Conservation (phyloP, 768 basidiomycete species). For the Auricularia heimuer region DNA sequence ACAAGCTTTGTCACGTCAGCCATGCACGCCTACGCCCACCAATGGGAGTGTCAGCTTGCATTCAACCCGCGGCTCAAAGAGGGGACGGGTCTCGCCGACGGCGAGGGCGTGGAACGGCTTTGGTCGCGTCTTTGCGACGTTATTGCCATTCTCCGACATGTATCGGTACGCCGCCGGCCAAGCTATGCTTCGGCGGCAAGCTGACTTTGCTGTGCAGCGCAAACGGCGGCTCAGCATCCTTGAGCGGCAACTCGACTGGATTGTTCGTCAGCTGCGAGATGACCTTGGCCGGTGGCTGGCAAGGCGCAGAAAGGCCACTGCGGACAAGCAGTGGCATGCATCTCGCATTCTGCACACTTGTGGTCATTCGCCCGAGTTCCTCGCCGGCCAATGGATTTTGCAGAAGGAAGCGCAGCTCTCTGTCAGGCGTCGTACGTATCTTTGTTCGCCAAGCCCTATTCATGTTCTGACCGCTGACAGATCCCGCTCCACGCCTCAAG, state of each 20-base stretch:
- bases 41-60: conserved; percentile 2
- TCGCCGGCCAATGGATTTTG: neutral
- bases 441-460: neutral
- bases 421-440: neutral
- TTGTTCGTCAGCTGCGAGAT: neutral
- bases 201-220: neutral
- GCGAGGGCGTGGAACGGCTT: neutral
- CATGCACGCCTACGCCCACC: conserved; percentile 5
- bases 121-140: neutral
- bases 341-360: neutral
- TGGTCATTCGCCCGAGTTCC: neutral
- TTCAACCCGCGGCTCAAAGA: neutral
- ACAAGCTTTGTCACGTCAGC: neutral
- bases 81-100: neutral
- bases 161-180: neutral
- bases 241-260: neutral
- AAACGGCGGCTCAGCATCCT: neutral
- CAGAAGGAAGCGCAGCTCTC: neutral
- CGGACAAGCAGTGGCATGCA: neutral
- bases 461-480: too few relatives aligned
- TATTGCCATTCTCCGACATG: neutral
- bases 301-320: neutral
- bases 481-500: too few relatives aligned
- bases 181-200: too few relatives aligned
- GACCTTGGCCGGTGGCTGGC: neutral